Base-by-base conservation (phyloP, 768 basidiomycete genomes). In the Punctularia strigosozonata region DNA sequence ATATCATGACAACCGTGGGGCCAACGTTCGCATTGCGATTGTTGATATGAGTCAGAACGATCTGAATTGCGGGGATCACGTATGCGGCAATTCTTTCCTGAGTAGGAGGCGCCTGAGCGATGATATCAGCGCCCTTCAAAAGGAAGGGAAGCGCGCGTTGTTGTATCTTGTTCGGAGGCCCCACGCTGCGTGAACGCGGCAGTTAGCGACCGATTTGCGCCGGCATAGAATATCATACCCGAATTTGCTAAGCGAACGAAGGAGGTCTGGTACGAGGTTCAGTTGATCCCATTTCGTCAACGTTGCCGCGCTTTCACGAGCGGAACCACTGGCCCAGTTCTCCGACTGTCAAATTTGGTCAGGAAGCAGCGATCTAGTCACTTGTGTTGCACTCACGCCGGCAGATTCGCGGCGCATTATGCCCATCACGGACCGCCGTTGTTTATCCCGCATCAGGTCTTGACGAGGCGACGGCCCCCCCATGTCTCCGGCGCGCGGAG, bases 161-260 rank as follows among this genome's bases (percentile, higher is more conserved):
- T 60, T 98, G 95, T 47, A 99, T 95, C 67, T 99, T 99, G 60
- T 97, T 97, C 5, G 95, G 95, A 2, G 95, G 95, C 1, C 94
- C 92, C 45, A 98, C 81, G 30, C 91, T 92, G 51, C 19, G 41
- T 43, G 23, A 41, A n/a, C 35, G 34, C 20, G 43, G 17, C 22
- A 20, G 38, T 34, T 15, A 32, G 36, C 37, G 31, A 42, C 36
- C 38, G 18, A 41, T 43, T 28, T 38, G 20, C 38, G 21, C 26
- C 24, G 8, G 21, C 18, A 7, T 23, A 31, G 25, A 64, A 80
- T 64, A n/a, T n/a, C n/a, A n/a, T 47, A 94, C 91, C 92, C 94
- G 55, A 95, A 98, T 60, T 92, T 94, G 44, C 71, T 77, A 44
- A 98, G 69, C 31, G 88, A 90, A 38, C 89, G 73, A 50, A 95